Base-by-base conservation (phyloP, 1,284 basidiomycete species). In the Moesziomyces sp. region DNA sequence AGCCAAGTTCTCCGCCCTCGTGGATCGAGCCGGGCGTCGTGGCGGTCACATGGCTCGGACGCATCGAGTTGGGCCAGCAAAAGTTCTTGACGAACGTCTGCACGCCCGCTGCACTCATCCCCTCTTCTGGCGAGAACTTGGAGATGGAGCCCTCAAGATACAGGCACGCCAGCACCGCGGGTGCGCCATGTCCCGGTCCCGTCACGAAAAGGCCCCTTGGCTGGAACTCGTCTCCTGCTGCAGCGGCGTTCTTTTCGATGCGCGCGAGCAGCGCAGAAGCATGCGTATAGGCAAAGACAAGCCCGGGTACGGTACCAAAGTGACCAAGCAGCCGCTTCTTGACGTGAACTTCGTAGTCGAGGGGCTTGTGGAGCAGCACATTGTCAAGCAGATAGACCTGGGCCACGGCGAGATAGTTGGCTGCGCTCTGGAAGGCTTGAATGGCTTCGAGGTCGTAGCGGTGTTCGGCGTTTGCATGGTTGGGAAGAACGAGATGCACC, bases 21-120 rank as follows among this genome's bases (percentile, higher is more conserved):
- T 95, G 93, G 70, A 95, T 93, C 4, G 89, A 87, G 8, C 93
- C 93, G 21, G 93, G 93, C 0, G 91, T 93, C 84, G 92, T 89
- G 0, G 91, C 90, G 61, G 91, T 91, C 78, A 91, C 76, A 42
- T 66, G 55, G 3, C 72, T 33, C 42, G 61, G 55, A 2, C 89
- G 89, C 74, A 90, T 90, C 26, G 89, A 90, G 38, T 89, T 88
- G 0, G 90, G 90, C 40, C 86, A 87, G 59, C 89, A 90, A 83
- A 91, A 91, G 35, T 85, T 85, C 2, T 88, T 86, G 70, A 92
- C 88, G 63, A 92, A 89, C 59, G 88, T 88, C 55, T 89, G 86
- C 33, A 94, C 86, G 4, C 92, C 92, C 10, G 83, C 82, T 59
- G 85, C 86, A 71, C 91, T 88, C 61, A 90, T 89, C 11, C 89